phyloP scores from a whole-genome alignment of 257 asterid species.

The Lycium ferocissimum region DNA sequence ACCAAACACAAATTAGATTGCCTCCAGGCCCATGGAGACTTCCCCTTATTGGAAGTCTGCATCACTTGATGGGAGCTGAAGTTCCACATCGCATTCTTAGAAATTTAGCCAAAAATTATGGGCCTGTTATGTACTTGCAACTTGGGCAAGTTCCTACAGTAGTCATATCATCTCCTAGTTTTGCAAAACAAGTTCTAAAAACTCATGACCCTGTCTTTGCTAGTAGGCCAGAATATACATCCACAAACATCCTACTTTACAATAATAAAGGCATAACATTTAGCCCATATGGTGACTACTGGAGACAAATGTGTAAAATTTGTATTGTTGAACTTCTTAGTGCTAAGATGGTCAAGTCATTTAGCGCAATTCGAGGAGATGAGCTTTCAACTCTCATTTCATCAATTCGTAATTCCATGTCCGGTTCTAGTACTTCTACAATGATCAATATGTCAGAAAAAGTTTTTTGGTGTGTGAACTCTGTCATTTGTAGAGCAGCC shows the following conservation, averaged over 20 bases:
- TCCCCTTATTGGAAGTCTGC: slow-evolving; percentile 46
- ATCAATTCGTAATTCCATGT: not conserved
- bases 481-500: not conserved
- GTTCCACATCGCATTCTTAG: slow-evolving; percentile 42
- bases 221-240: slow-evolving; percentile 27
- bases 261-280: slow-evolving; percentile 35
- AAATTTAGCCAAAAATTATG: slow-evolving; percentile 38
- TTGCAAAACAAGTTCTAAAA: slow-evolving; percentile 32
- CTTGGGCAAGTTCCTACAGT: slow-evolving; percentile 35
- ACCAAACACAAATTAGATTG: not conserved
- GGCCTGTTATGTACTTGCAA: slow-evolving; percentile 39
- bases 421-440: not conserved
- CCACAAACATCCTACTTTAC: slow-evolving; percentile 37
- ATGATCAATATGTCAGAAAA: not conserved
- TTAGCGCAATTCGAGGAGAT: not conserved
- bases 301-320: slow-evolving; percentile 47
- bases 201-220: slow-evolving; percentile 39
- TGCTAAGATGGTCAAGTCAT: slow-evolving; percentile 32
- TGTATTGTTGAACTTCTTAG: slow-evolving; percentile 37
- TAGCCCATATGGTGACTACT: slow-evolving; percentile 36
- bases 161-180: slow-evolving; percentile 44
- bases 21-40: slow-evolving; percentile 55
- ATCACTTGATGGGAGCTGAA: slow-evolving; percentile 31
- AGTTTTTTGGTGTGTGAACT: not conserved
- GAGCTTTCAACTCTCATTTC: not conserved